Percentiles rank a stretch among this genome's conserved stretches.
Evolutionary conservation across 306 rosid species (phyloP).

Genomic region (Dryas drummondii): DNA sequence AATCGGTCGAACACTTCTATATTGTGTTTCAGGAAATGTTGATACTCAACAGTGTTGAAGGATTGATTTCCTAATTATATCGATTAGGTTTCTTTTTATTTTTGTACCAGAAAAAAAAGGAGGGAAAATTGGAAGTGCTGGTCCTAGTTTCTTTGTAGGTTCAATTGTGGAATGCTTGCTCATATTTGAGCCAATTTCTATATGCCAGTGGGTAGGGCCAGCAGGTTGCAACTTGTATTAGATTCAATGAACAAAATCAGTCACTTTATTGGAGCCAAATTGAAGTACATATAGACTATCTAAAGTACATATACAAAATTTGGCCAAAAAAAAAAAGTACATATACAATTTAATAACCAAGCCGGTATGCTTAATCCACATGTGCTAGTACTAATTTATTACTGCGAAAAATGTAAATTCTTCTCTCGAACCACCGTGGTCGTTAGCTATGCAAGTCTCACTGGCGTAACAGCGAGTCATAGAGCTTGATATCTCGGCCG

Average conservation of each 20-base stretch:
- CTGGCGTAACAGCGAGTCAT: neutral
- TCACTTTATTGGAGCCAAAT: neutral
- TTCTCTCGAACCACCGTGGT: neutral
- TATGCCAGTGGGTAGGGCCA: slow-evolving; percentile 3
- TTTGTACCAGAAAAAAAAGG: neutral
- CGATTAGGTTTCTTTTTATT: no score
- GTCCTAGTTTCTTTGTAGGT: slow-evolving; percentile 4
- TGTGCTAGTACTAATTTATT: neutral
- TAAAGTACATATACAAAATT: neutral
- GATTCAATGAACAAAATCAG: neutral
- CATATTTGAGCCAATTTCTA: neutral
- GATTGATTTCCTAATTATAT: slow-evolving; percentile 6
- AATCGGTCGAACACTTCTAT: neutral
- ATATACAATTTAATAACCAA: neutral
- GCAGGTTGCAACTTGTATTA: neutral
- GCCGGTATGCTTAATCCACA: neutral
- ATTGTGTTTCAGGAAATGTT: slow-evolving; percentile 52
- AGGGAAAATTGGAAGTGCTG: neutral
- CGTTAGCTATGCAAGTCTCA: neutral
- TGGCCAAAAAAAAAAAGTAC: no score
- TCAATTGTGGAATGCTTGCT: neutral
- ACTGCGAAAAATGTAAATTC: neutral
- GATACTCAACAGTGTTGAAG: slow-evolving; percentile 64
- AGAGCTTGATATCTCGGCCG: slow-evolving; percentile 20
- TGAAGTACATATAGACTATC: neutral